These are phyloP conservation scores for Mortierella sp. DNA, from an alignment of 371 early-diverging fungal genomes.

Conservation along the genomic window DNA sequence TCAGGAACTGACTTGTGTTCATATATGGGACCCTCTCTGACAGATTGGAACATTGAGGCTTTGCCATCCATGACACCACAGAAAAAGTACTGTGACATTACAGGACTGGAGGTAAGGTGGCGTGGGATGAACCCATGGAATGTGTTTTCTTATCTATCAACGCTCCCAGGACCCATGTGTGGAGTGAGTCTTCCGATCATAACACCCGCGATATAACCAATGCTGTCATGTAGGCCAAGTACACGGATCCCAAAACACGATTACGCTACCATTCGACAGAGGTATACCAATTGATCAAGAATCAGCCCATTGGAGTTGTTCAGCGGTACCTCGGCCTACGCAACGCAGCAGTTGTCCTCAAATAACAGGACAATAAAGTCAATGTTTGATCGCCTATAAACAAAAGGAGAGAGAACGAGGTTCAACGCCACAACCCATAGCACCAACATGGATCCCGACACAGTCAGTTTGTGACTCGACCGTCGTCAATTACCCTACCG, in stretches of 20 bases:
- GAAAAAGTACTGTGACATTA: slow-evolving; percentile 93
- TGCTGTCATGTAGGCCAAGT: slow-evolving; percentile 61
- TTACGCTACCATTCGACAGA: slow-evolving; percentile 86
- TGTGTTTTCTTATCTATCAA: too few species aligned
- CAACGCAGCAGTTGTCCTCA: slow-evolving; percentile 83
- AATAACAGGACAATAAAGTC: too few species aligned
- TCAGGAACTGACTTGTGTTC: too few species aligned
- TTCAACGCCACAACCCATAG: too few species aligned
- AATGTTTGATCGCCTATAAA: too few species aligned
- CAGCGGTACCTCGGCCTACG: slow-evolving; percentile 84
- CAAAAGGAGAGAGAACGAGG: too few species aligned
- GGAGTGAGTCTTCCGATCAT: too few species aligned
- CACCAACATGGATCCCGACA: too few species aligned
- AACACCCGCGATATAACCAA: background rate
- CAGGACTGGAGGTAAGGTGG: slow-evolving; percentile 76
- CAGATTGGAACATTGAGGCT: slow-evolving; percentile 86
- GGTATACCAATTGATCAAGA: slow-evolving; percentile 82
- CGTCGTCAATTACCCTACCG: too few species aligned
- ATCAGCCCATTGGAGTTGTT: slow-evolving; percentile 77
- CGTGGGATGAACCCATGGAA: too few species aligned
- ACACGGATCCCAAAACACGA: slow-evolving; percentile 90
- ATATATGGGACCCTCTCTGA: background rate
- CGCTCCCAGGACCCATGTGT: too few species aligned
- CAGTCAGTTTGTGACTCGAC: too few species aligned
- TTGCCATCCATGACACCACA: slow-evolving; percentile 85